A percentile compares a stretch with the other conserved stretches of the same genome.
phyloP scores from a whole-genome alignment of 106 monocot species.

The Platanthera guangdongensis region DNA sequence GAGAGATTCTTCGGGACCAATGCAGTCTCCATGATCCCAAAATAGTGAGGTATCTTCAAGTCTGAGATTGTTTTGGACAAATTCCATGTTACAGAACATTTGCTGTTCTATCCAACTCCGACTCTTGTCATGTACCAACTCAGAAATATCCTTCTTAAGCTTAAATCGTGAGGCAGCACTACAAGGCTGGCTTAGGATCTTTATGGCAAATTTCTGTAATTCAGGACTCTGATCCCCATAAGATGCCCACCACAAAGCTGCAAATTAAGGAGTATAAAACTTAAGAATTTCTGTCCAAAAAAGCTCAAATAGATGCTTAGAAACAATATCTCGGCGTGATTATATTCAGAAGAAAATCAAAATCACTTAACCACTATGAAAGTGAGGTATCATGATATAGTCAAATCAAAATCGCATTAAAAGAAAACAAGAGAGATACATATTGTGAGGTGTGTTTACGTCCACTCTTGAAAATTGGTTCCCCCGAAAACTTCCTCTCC shows the following conservation, averaged over 20 bases:
- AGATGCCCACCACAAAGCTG: constrained; percentile 62
- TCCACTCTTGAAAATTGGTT: no score
- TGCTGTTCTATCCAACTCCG: constrained; percentile 39
- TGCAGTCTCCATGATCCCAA: constrained; percentile 8
- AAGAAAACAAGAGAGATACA: no score
- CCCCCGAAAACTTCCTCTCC: no score
- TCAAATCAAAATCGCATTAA: no score
- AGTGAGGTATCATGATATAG: neutral
- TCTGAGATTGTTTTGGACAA: constrained; percentile 52
- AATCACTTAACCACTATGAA: neutral
- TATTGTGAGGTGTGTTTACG: no score
- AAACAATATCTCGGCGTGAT: neutral
- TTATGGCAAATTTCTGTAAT: constrained; percentile 47
- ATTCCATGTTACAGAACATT: constrained; percentile 46
- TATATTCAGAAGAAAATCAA: neutral
- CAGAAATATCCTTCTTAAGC: constrained; percentile 36
- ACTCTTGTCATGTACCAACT: constrained; percentile 41
- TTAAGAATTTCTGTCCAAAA: neutral
- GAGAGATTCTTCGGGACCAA: constrained; percentile 24
- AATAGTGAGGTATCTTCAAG: constrained; percentile 16
- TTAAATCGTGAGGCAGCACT: constrained; percentile 41
- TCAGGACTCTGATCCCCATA: constrained; percentile 42
- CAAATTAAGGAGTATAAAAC: constrained; percentile 17
- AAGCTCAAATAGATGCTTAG: neutral
- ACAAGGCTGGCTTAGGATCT: constrained; percentile 59